Base-by-base conservation (phyloP, 495 filamentous ascomycete genomes). In the Penicillium arizonense region DNA sequence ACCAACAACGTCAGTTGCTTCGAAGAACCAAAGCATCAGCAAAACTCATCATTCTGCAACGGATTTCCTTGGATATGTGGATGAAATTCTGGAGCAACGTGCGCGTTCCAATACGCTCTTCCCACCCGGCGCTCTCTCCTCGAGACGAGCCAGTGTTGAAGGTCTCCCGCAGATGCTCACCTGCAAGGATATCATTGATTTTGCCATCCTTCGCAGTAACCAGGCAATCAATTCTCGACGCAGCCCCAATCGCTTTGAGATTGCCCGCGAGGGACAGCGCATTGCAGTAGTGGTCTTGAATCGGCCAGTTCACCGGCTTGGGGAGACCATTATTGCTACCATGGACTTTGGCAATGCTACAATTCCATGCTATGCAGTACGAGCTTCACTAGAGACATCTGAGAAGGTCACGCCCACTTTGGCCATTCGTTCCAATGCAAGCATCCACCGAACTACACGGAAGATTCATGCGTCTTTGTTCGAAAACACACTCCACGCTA, bases 251-350 rank as follows among this genome's bases (percentile, higher is more conserved):
- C 84, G 90, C 28, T 98, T 97, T 70, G 91, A 96, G 62, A 97
- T 98, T 61, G 88, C 93, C 5, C 88, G 95, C 7, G 89, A 90
- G 63, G 90, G 91, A 28, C 77, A 81, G 44, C 87, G 87, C 21
- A 91, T 98, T 28, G 94, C 88, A 7, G 88, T 91, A 3, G 81
- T 97, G 40, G 90, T 89, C 58, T 82, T 98, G 24, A 86, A 91
- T 18, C 85, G 95, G n/a, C 89, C 95, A 1, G 86, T 93, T 0
- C 96, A 96, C 73, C 83, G 91, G 37, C 79, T 97, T 9, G 94
- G 94, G 28, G 94, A 98, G 66, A 84, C 85, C 1, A 82, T 98
- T 21, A 87, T 83, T 23, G 84, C 87, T 32, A 87, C 85, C 4
- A 78, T 98, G 36, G 91, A 97, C 64, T 95, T 97, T 60, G 75